Conservation (phyloP, 805 yeast species). For the Wickerhamiella hasegawae region DNA sequence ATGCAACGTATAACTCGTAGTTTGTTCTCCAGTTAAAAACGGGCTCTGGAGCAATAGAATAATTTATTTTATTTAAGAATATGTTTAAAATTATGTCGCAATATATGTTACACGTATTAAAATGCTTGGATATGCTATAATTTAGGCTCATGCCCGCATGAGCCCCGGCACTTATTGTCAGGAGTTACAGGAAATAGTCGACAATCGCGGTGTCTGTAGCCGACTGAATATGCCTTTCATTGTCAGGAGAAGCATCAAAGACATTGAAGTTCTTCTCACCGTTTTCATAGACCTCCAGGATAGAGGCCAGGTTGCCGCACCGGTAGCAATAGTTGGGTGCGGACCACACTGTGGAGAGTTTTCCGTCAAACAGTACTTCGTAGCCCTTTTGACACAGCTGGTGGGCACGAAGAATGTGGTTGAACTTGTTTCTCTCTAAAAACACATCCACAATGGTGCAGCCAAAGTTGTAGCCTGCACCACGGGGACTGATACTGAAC, state of each 20-base stretch:
- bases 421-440: conserved; percentile 57
- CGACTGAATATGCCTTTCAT: conserved; percentile 33
- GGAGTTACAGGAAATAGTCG: conserved; percentile 14
- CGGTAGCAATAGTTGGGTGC: conserved; percentile 97
- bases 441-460: conserved; percentile 79
- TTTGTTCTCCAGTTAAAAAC: too few relatives aligned
- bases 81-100: too few relatives aligned
- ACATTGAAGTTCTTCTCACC: conserved; percentile 70
- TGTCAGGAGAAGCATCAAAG: conserved; percentile 94
- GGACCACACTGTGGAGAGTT: conserved; percentile 93
- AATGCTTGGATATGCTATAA: too few relatives aligned
- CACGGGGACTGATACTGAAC: conserved; percentile 82
- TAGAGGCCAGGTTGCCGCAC: conserved; percentile 95
- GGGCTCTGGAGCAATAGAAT: too few relatives aligned
- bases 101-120: too few relatives aligned
- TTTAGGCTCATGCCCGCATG: too few relatives aligned
- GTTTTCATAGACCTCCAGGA: conserved; percentile 65
- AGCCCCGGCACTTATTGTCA: too few relatives aligned
- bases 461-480: conserved; percentile 97
- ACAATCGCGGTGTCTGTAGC: conserved; percentile 14
- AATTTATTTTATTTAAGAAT: too few relatives aligned
- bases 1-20: too few relatives aligned
- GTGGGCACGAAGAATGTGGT: conserved; percentile 81
- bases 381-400: conserved; percentile 95
- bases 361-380: conserved; percentile 78